Percentiles rank a stretch among this genome's conserved stretches.
Evolutionary conservation across 805 yeast genomes (phyloP).

Genomic region (Schwanniomyces sp.): DNA sequence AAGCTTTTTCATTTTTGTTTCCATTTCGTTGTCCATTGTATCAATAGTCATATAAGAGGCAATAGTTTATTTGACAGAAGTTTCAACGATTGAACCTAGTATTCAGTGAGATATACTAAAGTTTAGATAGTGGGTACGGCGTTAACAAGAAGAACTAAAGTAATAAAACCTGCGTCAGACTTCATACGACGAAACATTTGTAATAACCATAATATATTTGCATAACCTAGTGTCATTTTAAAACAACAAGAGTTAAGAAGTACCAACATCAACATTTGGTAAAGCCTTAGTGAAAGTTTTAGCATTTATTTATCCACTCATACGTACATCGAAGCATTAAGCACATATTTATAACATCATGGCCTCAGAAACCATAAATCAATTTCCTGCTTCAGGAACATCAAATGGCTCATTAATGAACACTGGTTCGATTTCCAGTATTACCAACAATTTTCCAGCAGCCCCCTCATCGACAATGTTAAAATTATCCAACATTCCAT

Average conservation of each 20-base stretch:
- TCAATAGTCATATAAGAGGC: slow-evolving; percentile 1
- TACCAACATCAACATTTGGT: background rate
- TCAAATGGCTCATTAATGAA: slow-evolving; percentile 6
- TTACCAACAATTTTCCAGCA: slow-evolving; percentile 4
- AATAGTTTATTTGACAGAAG: background rate
- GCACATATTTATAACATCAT: background rate
- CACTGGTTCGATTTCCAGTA: background rate
- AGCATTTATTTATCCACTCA: slow-evolving; percentile 2
- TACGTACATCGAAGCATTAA: slow-evolving; percentile 1
- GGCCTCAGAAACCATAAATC: slow-evolving; percentile 3
- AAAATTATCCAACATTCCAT: slow-evolving; percentile 55
- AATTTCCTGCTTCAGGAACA: slow-evolving; percentile 4
- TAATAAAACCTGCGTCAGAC: background rate
- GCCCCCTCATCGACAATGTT: slow-evolving; percentile 13
- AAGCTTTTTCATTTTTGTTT: background rate
- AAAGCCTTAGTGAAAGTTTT: background rate
- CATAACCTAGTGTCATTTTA: background rate
- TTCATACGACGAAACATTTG: background rate
- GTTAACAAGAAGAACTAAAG: background rate
- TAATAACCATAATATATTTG: background rate
- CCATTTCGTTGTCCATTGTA: background rate
- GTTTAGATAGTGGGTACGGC: background rate
- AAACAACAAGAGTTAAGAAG: background rate
- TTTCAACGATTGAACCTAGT: background rate
- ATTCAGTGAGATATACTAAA: background rate